Evolutionary conservation across 352 stramenopile genomes (phyloP).

Genomic region (Phytophthora brassicae): DNA sequence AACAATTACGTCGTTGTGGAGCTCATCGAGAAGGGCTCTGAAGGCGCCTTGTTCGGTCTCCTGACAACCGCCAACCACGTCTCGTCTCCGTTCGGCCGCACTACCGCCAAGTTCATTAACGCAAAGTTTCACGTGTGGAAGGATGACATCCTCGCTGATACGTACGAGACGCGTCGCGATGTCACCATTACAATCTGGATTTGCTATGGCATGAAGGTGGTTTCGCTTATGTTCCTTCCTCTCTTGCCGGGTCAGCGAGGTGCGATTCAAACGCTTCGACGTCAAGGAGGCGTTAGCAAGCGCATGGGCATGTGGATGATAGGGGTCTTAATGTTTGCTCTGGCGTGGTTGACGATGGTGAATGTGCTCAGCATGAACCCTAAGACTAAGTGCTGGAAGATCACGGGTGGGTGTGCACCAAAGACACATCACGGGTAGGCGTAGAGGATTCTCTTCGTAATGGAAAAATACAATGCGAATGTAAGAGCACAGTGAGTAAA

Average conservation of each 20-base stretch:
- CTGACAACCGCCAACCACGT: conserved; percentile 51
- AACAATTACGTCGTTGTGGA: conserved; percentile 55
- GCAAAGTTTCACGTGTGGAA: conserved; percentile 50
- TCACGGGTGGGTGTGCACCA: conserved; percentile 55
- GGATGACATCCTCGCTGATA: conserved; percentile 50
- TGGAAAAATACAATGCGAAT: too few relatives aligned
- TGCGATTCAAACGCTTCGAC: conserved; percentile 32
- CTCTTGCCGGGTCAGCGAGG: conserved; percentile 45
- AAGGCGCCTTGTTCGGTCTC: conserved; percentile 54
- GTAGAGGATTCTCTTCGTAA: too few relatives aligned
- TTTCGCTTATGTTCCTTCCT: conserved; percentile 46
- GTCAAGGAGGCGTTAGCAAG: conserved; percentile 39
- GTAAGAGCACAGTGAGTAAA: too few relatives aligned
- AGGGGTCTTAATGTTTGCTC: conserved; percentile 31
- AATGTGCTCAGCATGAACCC: conserved; percentile 58
- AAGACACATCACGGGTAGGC: conserved; percentile 23
- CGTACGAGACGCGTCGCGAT: conserved; percentile 44
- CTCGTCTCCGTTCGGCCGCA: conserved; percentile 41
- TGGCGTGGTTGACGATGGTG: conserved; percentile 41
- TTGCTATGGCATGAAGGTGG: conserved; percentile 52
- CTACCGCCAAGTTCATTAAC: conserved; percentile 56
- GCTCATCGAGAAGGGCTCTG: conserved; percentile 45
- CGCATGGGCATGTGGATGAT: conserved; percentile 37
- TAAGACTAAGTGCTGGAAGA: conserved; percentile 56
- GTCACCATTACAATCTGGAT: conserved; percentile 59